A percentile compares a stretch with the other conserved stretches of the same genome.
Evolutionary conservation across 768 basidiomycete species (phyloP).

Genomic region (Mrakia blollopis): DNA sequence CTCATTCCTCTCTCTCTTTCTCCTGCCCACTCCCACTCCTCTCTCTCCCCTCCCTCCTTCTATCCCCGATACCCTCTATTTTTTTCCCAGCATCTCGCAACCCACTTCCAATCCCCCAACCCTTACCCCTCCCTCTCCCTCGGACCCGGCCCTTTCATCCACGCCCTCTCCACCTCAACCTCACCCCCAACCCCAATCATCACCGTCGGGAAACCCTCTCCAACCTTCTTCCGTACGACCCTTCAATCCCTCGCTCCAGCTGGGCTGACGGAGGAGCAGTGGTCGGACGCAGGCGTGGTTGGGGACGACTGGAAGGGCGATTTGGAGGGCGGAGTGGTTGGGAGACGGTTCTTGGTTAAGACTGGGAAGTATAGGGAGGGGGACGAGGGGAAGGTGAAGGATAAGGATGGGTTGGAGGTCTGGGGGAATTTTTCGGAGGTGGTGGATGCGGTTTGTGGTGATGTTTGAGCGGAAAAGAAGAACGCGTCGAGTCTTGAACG

Average conservation of each 20-base stretch:
- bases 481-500: too few relatives aligned
- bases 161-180: slow-evolving; percentile 52
- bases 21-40: background rate
- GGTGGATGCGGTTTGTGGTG: slow-evolving; percentile 49
- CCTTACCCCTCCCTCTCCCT: slow-evolving; percentile 50
- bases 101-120: background rate
- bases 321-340: slow-evolving; percentile 7
- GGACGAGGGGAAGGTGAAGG: slow-evolving; percentile 51
- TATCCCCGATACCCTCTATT: background rate
- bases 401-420: slow-evolving; percentile 50
- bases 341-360: slow-evolving; percentile 48
- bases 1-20: background rate
- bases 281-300: background rate
- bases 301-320: slow-evolving; percentile 16
- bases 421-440: slow-evolving; percentile 55
- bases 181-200: slow-evolving; percentile 51
- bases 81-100: background rate
- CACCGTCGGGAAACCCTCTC: slow-evolving; percentile 63
- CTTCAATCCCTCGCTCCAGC: slow-evolving; percentile 50
- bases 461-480: background rate
- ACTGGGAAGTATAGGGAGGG: slow-evolving; percentile 66
- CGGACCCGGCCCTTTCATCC: slow-evolving; percentile 67
- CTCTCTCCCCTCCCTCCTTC: background rate
- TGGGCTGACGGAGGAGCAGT: background rate
- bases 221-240: slow-evolving; percentile 57